These are phyloP conservation scores for Sequoiadendron giganteum DNA, from an alignment of 75 land plant species.

Conservation along the genomic window DNA sequence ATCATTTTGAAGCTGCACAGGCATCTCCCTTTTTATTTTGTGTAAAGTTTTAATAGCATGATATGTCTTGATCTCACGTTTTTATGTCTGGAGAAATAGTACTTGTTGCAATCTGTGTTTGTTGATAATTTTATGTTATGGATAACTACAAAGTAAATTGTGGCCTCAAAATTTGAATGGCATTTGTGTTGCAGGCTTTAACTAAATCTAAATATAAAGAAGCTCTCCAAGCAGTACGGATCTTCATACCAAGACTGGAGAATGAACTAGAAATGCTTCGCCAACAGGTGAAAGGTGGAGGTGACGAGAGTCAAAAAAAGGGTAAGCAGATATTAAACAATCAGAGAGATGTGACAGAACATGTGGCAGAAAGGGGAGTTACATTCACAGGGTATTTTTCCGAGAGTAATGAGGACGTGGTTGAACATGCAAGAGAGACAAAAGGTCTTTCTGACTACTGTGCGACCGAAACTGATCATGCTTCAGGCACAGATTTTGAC, in stretches of 20 bases:
- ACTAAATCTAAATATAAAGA: conserved; percentile 65
- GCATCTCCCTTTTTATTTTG: background rate
- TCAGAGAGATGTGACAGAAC: background rate
- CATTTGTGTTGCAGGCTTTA: conserved; percentile 44
- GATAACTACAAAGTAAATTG: background rate
- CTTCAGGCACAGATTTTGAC: conserved; percentile 13
- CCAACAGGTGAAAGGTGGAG: conserved; percentile 12
- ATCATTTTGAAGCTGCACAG: background rate
- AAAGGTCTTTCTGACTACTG: conserved; percentile 1
- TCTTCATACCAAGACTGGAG: conserved; percentile 50
- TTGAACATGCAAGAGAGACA: conserved; percentile 10
- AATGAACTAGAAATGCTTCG: conserved; percentile 50
- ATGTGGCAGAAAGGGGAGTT: background rate
- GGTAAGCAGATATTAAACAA: background rate
- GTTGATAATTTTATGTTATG: background rate
- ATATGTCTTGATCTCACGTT: background rate
- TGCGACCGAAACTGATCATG: conserved; percentile 20
- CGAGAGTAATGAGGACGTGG: conserved; percentile 6
- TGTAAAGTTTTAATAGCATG: background rate
- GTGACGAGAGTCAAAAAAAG: conserved; percentile 5
- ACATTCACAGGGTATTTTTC: background rate
- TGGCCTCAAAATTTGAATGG: background rate
- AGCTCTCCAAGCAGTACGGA: conserved; percentile 53
- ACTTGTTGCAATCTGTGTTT: background rate
- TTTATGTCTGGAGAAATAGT: background rate